Percentiles rank a stretch among this genome's conserved stretches.
These are phyloP conservation scores for Phialophora tarda DNA, from an alignment of 2,329 filamentous ascomycete genomes.

Conservation along the genomic window DNA sequence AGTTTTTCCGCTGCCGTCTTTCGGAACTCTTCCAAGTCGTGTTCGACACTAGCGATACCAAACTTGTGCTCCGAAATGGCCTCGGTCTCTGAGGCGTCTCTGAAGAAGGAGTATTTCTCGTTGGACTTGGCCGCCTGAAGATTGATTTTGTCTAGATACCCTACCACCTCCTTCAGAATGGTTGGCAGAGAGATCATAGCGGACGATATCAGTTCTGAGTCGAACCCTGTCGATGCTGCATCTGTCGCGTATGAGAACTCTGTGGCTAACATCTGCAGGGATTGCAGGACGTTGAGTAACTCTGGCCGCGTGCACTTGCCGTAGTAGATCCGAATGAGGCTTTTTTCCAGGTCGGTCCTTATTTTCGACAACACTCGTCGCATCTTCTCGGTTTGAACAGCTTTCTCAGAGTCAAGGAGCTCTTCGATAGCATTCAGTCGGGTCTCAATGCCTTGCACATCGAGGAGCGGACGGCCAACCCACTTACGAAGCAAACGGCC, in stretches of 20 bases:
- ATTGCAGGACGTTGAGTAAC: slow-evolving; percentile 81
- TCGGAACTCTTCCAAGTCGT: slow-evolving; percentile 81
- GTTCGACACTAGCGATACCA: slow-evolving; percentile 88
- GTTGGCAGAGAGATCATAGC: slow-evolving; percentile 76
- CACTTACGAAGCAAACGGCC: slow-evolving; percentile 88
- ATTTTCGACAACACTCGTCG: slow-evolving; percentile 72
- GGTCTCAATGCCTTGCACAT: slow-evolving; percentile 74
- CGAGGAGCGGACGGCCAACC: slow-evolving; percentile 87
- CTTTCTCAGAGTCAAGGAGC: slow-evolving; percentile 71
- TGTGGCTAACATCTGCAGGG: slow-evolving; percentile 77
- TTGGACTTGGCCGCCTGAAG: slow-evolving; percentile 79
- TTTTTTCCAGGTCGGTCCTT: slow-evolving; percentile 86
- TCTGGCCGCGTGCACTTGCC: slow-evolving; percentile 92
- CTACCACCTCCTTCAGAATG: slow-evolving; percentile 74
- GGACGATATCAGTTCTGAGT: slow-evolving; percentile 69
- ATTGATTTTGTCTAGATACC: slow-evolving; percentile 84
- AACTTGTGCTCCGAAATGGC: slow-evolving; percentile 87
- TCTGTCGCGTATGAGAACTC: slow-evolving; percentile 74
- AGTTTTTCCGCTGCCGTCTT: slow-evolving; percentile 72
- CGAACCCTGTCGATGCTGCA: slow-evolving; percentile 72
- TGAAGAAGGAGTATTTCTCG: slow-evolving; percentile 94
- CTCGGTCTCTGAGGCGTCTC: slow-evolving; percentile 84
- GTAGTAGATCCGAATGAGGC: slow-evolving; percentile 94
- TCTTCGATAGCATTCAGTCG: slow-evolving; percentile 86
- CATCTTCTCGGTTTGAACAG: slow-evolving; percentile 72